These are phyloP conservation scores for Nephromyces sp. DNA, from an alignment of 169 alveolate genomes.

Conservation along the genomic window DNA sequence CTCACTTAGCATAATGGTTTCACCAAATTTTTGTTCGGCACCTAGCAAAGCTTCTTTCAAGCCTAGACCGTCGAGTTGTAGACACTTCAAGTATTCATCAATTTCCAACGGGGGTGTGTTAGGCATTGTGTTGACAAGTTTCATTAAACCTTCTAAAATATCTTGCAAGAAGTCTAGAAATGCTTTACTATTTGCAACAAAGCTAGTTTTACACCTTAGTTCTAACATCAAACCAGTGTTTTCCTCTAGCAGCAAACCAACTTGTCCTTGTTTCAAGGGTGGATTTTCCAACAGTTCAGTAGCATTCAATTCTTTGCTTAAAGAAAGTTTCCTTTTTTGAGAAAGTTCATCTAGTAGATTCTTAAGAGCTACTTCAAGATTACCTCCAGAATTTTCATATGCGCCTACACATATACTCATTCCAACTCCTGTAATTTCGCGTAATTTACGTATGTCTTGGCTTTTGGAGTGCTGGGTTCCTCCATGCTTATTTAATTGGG, in stretches of 20 bases:
- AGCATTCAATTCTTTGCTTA: neutral
- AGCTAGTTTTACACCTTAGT: neutral
- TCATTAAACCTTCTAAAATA: too few species aligned
- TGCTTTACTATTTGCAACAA: neutral
- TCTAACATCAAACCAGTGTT: neutral
- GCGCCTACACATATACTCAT: neutral
- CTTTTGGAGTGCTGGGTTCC: too few species aligned
- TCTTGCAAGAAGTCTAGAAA: neutral
- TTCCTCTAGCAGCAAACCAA: neutral
- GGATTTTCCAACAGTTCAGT: neutral
- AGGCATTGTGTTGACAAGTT: too few species aligned
- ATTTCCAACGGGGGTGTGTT: too few species aligned
- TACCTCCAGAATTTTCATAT: neutral
- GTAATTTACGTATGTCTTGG: too few species aligned
- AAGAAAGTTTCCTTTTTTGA: neutral
- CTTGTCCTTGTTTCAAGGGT: neutral
- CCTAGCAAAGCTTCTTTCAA: neutral
- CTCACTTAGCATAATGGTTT: neutral
- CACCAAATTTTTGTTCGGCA: neutral
- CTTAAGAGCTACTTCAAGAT: neutral
- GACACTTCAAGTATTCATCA: neutral
- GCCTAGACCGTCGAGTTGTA: neutral
- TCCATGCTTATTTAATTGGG: too few species aligned
- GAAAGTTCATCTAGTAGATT: neutral
- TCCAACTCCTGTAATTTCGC: neutral